phyloP scores from a whole-genome alignment of 768 basidiomycete genomes.

The Calocybe cyanea region DNA sequence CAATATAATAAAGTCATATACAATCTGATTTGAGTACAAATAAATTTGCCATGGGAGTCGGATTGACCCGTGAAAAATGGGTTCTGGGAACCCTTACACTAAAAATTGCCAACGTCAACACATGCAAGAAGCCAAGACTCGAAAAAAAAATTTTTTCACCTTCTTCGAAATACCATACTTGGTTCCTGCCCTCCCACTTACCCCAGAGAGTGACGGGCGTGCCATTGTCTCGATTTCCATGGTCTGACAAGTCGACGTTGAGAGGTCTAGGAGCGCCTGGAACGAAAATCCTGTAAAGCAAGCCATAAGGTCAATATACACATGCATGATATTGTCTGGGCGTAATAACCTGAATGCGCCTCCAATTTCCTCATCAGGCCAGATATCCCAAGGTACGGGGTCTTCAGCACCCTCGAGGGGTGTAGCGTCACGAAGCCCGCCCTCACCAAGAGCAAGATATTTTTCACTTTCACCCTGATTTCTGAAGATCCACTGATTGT shows the following conservation, averaged over 20 bases:
- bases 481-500: constrained; percentile 17
- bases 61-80: no score
- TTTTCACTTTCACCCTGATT: constrained; percentile 15
- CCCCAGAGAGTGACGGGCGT: constrained; percentile 39
- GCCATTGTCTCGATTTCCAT: constrained; percentile 38
- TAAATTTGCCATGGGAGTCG: no score
- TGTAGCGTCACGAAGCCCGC: constrained; percentile 5
- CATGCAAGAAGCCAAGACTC: no score
- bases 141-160: constrained; percentile 6
- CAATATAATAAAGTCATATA: no score
- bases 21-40: no score
- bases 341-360: constrained; percentile 19
- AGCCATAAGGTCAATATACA: not conserved
- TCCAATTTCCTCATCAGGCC: constrained; percentile 12
- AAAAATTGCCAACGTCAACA: no score
- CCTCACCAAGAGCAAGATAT: constrained; percentile 15
- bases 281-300: constrained; percentile 34
- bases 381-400: constrained; percentile 19
- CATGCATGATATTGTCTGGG: not conserved
- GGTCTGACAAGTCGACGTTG: constrained; percentile 38
- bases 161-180: constrained; percentile 36
- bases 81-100: no score
- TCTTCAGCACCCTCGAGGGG: constrained; percentile 13
- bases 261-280: constrained; percentile 17
- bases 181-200: constrained; percentile 36